Conservation (phyloP, 495 filamentous ascomycete genomes). For the Aspergillus olivimuriae region DNA sequence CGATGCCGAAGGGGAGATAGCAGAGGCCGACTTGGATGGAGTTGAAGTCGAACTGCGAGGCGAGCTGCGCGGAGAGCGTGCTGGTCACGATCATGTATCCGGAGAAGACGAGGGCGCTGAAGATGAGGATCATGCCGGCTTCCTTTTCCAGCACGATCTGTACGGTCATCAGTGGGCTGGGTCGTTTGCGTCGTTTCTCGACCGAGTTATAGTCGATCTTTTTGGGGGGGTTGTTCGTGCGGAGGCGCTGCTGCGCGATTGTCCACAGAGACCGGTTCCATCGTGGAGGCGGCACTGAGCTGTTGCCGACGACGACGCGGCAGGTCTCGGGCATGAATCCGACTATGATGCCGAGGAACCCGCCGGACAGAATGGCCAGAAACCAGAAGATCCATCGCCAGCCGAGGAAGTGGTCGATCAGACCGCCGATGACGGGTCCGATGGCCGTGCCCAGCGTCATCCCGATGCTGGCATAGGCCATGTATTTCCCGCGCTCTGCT, state of each 20-base stretch:
- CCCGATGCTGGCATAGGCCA: slow-evolving; percentile 28
- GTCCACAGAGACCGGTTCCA: slow-evolving; percentile 33
- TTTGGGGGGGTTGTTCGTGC: background rate
- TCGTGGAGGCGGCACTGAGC: slow-evolving; percentile 28
- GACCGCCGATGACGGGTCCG: slow-evolving; percentile 59
- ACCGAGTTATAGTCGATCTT: slow-evolving; percentile 8
- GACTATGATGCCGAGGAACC: slow-evolving; percentile 20
- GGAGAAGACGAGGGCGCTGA: slow-evolving; percentile 18
- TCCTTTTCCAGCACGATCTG: slow-evolving; percentile 34
- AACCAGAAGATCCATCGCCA: slow-evolving; percentile 77
- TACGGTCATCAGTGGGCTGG: slow-evolving; percentile 22
- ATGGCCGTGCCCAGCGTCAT: slow-evolving; percentile 42
- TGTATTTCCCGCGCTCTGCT: slow-evolving; percentile 41
- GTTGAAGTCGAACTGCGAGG: slow-evolving; percentile 31
- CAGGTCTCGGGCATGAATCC: slow-evolving; percentile 37
- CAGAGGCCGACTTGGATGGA: slow-evolving; percentile 38
- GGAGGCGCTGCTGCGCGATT: slow-evolving; percentile 12
- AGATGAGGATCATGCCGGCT: slow-evolving; percentile 29
- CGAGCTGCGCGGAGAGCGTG: slow-evolving; percentile 28
- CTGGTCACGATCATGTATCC: slow-evolving; percentile 22
- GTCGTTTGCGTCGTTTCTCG: slow-evolving; percentile 13
- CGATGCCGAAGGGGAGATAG: slow-evolving; percentile 41
- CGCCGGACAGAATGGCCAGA: slow-evolving; percentile 50
- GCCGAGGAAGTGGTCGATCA: slow-evolving; percentile 57
- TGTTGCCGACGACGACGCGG: slow-evolving; percentile 43